Evolutionary conservation across 768 basidiomycete species (phyloP).

Genomic region (Termitomyces titanicus): DNA sequence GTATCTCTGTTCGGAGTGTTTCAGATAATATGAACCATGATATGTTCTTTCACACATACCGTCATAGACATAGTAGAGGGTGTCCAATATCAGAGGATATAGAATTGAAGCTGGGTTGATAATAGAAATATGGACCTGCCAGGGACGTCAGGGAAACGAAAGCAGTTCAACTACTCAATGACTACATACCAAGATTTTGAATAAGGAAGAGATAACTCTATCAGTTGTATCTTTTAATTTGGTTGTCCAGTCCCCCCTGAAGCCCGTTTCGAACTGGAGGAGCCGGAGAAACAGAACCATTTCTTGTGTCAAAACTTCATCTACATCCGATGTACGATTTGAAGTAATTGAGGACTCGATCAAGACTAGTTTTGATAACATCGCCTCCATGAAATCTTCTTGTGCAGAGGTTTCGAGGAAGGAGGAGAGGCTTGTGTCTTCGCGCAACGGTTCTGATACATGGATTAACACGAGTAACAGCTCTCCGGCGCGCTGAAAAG

Average conservation of each 20-base stretch:
- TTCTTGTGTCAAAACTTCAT: conserved; percentile 31
- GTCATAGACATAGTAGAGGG: conserved; percentile 68
- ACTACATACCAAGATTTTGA: conserved; percentile 48
- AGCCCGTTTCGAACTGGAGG: conserved; percentile 71
- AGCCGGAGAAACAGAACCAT: conserved; percentile 61
- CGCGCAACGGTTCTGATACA: conserved; percentile 63
- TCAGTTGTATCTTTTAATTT: conserved; percentile 44
- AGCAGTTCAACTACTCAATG: too few species aligned
- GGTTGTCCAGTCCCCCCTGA: conserved; percentile 54
- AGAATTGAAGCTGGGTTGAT: conserved; percentile 49
- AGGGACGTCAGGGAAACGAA: conserved; percentile 2
- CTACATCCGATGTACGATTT: conserved; percentile 13
- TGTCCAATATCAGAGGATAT: conserved; percentile 70
- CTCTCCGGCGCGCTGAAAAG: conserved; percentile 57
- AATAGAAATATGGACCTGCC: conserved; percentile 56
- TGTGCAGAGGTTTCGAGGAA: conserved; percentile 53
- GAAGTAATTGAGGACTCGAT: conserved; percentile 33
- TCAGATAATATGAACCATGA: neutral
- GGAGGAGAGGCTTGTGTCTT: conserved; percentile 36
- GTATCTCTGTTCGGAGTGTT: conserved; percentile 46
- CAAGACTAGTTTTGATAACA: conserved; percentile 43
- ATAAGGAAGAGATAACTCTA: conserved; percentile 38
- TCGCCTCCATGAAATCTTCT: conserved; percentile 49
- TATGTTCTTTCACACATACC: conserved; percentile 38
- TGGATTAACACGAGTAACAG: conserved; percentile 66